Evolutionary conservation across 2,329 filamentous ascomycete genomes (phyloP), one percentile per base, ranked within the genome.

Genomic region (Graphilbum sp.): DNA sequence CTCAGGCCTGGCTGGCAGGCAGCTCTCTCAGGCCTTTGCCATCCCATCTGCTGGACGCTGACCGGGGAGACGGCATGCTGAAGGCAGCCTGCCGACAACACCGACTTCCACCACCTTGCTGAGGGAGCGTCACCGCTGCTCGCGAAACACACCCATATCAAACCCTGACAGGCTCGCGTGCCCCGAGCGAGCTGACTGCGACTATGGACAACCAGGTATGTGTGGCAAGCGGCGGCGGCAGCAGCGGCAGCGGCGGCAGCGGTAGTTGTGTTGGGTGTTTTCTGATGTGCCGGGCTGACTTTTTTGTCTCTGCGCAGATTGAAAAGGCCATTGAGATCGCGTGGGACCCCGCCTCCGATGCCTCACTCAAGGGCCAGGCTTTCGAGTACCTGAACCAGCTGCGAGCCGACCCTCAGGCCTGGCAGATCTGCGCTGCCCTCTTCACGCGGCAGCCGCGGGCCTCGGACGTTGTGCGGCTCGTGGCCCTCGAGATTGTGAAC

Each of bases 311-410:
- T 27, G 4, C 30, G 21, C 53, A 95, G 84, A 78, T 95, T 59
- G 82, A 90, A 63, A 88, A 84, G 64, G 90, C 90, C 60, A 90
- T 96, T 63, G 76, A 90, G 59, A 92, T 96, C 63, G 84, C 85
- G 59, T 90, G 78, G 65, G 79, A 88, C 60, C 83, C 84, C 42
- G 62, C 70, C 51, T 80, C 85, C 50, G 75, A 87, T 58, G 75
- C 72, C 52, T 61, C 66, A 47, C 68, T 92, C 53, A 86, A 88
- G 61, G 61, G 64, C 43, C 86, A 94, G 64, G 87, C 88, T 47
- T 81, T 83, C 56, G 74, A 85, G 39, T 92, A 82, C 57, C 67
- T 82, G 37, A 68, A 74, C 57, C 84, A 86, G 54, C 68, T 96
- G 45, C 77, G 86, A 46, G 66, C 76, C 52, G 79, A 95, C 54